A percentile compares a stretch with the other conserved stretches of the same genome.
Conservation (phyloP, 2,329 filamentous ascomycete genomes). For the Aspergillus sp. region DNA sequence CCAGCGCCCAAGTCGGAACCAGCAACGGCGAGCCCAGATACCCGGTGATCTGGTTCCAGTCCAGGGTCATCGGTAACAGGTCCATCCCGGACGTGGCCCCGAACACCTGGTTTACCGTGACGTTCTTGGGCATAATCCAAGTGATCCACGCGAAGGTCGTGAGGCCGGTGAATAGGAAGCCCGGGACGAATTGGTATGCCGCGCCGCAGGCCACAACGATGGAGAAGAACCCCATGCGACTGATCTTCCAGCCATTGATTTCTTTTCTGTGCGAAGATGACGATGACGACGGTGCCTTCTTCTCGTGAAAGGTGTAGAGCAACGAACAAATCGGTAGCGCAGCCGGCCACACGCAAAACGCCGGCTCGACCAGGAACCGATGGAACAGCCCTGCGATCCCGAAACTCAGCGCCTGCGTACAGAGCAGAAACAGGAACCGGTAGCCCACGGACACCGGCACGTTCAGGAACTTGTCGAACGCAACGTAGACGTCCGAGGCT, state of each 20-base stretch:
- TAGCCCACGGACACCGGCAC: slow-evolving; percentile 11
- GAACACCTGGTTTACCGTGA: slow-evolving; percentile 22
- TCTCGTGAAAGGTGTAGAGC: slow-evolving; percentile 12
- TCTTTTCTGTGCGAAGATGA: slow-evolving; percentile 14
- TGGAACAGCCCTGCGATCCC: slow-evolving; percentile 59
- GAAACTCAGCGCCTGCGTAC: slow-evolving; percentile 58
- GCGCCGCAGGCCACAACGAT: slow-evolving; percentile 19
- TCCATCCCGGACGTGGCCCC: slow-evolving; percentile 23
- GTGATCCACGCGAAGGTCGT: slow-evolving; percentile 22
- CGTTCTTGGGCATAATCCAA: slow-evolving; percentile 22
- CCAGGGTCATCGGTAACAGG: slow-evolving; percentile 29
- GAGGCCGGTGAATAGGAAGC: slow-evolving; percentile 23
- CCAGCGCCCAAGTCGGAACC: slow-evolving; percentile 60
- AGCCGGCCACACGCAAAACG: slow-evolving; percentile 55
- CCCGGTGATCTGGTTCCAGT: slow-evolving; percentile 38
- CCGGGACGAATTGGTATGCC: slow-evolving; percentile 23
- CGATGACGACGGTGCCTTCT: slow-evolving; percentile 30
- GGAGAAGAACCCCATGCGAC: slow-evolving; percentile 24
- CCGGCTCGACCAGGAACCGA: slow-evolving; percentile 45
- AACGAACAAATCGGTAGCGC: slow-evolving; percentile 33
- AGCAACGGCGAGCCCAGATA: slow-evolving; percentile 57
- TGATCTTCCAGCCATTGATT: slow-evolving; percentile 33
- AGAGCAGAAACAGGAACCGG: slow-evolving; percentile 37
- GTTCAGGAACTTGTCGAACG: slow-evolving; percentile 12
- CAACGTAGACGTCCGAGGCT: slow-evolving; percentile 11